Evolutionary conservation across 306 rosid species (phyloP), one percentile per base, ranked within the genome.

Genomic region (Vicia villosa): DNA sequence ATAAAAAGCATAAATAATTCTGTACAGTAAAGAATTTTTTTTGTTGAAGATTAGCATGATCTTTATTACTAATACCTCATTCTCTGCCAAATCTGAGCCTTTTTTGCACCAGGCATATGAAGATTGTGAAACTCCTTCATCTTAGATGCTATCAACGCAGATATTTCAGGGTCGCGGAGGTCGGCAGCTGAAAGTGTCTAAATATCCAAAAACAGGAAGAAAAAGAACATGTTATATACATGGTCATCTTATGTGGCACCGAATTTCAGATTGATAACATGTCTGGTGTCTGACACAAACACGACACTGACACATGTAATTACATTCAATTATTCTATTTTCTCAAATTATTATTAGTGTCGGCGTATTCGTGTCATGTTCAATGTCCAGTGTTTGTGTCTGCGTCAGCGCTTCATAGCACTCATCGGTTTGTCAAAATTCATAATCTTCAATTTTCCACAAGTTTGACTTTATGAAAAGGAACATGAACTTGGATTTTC

Each of bases 111-210:
- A 40, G 96, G 96, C 88, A 94, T 77, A 4, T 49, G 83, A 55
- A 90, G 88, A 52, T 74, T 72, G 78, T 93, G 98, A 73, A 93
- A 90, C 52, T 93, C 92, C 61, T 86, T 84, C 86, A 89, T 51
- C 81, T 91, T 94, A 47, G 86, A 65, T 32, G 98, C 96, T 75
- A 90, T 78, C 46, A 84, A 81, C 37, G 86, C 75, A 17, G 97
- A 90, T 82, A 74, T 85, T 78, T 86, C 85, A 13, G 89, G 88
- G 66, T 88, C 82, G 1, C 82, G 85, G 15, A 86, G 91, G 49
- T 93, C 98, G 13, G 74, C 57, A 8, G 97, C 97, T 4, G 89
- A 84, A 22, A 93, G 88, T 42, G 98, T 93, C 98, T 93, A 72
- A 49, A 75, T 70, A 6, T 13, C 1, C 37, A 54, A 19, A 36